Evolutionary conservation across 352 stramenopile species (phyloP).

Genomic region (Pythium aristosporum): DNA sequence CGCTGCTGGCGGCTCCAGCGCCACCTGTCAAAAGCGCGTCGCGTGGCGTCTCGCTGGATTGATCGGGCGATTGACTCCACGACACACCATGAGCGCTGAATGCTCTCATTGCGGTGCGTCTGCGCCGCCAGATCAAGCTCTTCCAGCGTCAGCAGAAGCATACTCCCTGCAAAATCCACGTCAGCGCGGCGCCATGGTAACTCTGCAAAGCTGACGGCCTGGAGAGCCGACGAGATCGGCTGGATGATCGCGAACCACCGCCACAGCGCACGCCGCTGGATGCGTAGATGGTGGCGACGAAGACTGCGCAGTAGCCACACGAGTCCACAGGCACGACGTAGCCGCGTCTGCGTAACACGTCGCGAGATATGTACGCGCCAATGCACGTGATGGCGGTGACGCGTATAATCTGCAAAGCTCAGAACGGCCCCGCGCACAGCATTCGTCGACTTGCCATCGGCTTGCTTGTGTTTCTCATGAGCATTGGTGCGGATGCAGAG

Average conservation of each 20-base stretch:
- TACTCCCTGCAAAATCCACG: constrained; percentile 23
- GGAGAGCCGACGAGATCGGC: constrained; percentile 24
- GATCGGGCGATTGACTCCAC: constrained; percentile 16
- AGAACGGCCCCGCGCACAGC: not conserved
- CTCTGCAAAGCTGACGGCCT: constrained; percentile 26
- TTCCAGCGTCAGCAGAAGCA: constrained; percentile 33
- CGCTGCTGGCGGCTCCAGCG: constrained; percentile 11
- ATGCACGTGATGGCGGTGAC: constrained; percentile 7
- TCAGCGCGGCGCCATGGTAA: constrained; percentile 23
- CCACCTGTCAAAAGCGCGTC: constrained; percentile 26
- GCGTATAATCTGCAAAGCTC: constrained; percentile 6
- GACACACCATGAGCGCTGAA: constrained; percentile 6
- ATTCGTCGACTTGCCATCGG: not conserved
- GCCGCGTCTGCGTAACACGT: not conserved
- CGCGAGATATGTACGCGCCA: constrained; percentile 14
- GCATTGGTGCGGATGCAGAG: constrained; percentile 5
- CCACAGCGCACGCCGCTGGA: constrained; percentile 42
- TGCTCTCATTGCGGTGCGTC: constrained; percentile 8
- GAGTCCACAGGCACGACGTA: constrained; percentile 16
- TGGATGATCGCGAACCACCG: constrained; percentile 43
- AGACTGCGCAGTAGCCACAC: constrained; percentile 30
- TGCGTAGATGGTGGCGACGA: constrained; percentile 25
- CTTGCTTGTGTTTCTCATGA: no score
- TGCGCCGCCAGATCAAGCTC: constrained; percentile 32
- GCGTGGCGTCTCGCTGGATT: constrained; percentile 10